Base-by-base conservation (phyloP, 768 basidiomycete species). In the Xerocomellus chrysenteron region DNA sequence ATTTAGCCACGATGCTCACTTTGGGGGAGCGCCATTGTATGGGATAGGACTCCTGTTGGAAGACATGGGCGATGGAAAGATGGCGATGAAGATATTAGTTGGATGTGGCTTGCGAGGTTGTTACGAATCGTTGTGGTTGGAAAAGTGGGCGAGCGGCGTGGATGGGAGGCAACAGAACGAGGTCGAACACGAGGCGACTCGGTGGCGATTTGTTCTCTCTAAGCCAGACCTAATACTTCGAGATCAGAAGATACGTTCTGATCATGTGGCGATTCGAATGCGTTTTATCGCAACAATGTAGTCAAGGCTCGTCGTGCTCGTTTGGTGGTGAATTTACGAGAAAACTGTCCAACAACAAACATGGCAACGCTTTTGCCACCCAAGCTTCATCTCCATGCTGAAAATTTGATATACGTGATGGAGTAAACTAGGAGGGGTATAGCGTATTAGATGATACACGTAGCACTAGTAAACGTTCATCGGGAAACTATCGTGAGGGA, bases 21-120 rank as follows among this genome's bases (percentile, higher is more conserved):
- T 72, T 46, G 70, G 70, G 14, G 70, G 70, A 33, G 70, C 70
- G 26, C 70, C 70, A 5, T 72, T 72, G 54, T 59, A 72, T 11
- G 72, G 53, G 48, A 51, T 70, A 17, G 66, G 68, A 35, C 71
- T 67, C 60, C 73, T 72, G 61, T 50, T 70, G 16, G 71, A 72
- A n/a, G 70, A 73, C 70, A 73, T 72, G 58, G 35, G 28, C 45
- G 64, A 64, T 57, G 45, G 40, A 49, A 52, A 33, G 50, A 49
- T 41, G 30, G 26, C 12, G 57, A 47, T 17, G 42, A 40, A 21
- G 37, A 26, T 47, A 14, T 39, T 32, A 47, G 55, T 19, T 37
- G 30, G 51, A 43, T 6, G 56, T 44, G 44, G 35, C n/a, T 47
- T 44, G 49, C 45, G 28, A 43, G 35, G 36, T 28, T 42, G 50